These are phyloP conservation scores for Trebouxia gelatinosa DNA, from an alignment of 163 green algal species.

Conservation along the genomic window DNA sequence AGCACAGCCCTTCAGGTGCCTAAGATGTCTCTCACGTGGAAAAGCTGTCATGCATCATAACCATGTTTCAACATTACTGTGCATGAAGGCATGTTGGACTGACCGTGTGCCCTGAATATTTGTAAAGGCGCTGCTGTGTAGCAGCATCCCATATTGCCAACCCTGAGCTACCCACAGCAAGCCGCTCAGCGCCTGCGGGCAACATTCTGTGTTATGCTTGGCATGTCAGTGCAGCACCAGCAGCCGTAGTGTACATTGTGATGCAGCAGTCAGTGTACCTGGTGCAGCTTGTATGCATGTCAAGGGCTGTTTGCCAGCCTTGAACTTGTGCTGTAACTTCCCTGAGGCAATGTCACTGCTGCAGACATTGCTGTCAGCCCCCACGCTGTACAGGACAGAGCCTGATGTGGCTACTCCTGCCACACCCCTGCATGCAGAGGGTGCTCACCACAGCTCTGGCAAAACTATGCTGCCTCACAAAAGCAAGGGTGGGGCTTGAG, in stretches of 20 bases:
- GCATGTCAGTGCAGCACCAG: neutral
- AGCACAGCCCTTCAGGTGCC: too few relatives aligned
- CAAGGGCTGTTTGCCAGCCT: slow-evolving; percentile 9
- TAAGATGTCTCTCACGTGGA: too few relatives aligned
- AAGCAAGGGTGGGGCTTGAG: too few relatives aligned
- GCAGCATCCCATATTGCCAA: slow-evolving; percentile 12
- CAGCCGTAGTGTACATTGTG: neutral
- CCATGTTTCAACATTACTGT: too few relatives aligned
- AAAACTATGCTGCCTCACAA: neutral
- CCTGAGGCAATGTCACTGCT: neutral
- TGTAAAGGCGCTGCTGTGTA: slow-evolving; percentile 13
- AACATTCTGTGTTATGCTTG: neutral
- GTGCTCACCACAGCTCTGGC: neutral
- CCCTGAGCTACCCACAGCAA: neutral
- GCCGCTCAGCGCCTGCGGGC: neutral
- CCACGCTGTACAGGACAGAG: neutral
- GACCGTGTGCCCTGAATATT: slow-evolving; percentile 6
- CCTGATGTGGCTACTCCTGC: neutral
- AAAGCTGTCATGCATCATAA: too few relatives aligned
- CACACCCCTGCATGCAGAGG: neutral
- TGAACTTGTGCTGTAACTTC: neutral
- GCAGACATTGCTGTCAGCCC: neutral
- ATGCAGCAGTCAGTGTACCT: neutral
- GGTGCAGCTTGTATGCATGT: slow-evolving; percentile 3
- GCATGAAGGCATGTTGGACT: too few relatives aligned